Base-by-base conservation (phyloP, 2,329 filamentous ascomycete genomes). In the Catunica adiposa region DNA sequence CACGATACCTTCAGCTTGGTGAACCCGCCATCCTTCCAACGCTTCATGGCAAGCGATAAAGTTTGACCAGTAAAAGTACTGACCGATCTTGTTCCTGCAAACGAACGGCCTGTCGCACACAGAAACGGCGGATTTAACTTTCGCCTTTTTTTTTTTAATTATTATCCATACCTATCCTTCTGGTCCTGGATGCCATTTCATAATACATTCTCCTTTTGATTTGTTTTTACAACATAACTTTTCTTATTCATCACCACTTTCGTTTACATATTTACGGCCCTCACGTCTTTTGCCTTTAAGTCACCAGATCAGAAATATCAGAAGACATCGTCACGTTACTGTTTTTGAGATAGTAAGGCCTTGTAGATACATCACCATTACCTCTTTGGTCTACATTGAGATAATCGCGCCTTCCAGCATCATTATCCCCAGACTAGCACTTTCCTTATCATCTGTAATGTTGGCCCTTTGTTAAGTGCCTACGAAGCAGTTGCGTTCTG, bases 191-290 rank as follows among this genome's bases (percentile, higher is more conserved):
- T 14, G 26, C 15, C 53, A 20, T 48, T 29, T 14, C n/a, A 15
- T 11, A 53, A 15, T 40, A 20, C 14, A 15, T 23, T 40, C 22
- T 40, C 22, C 23, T 48, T 48, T 48, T 48, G 11, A 11, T 20
- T 48, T 25, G 44, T 25, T 20, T 48, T 8, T 25, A 23, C 22
- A 9, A 22, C 44, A 17, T 15, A 6, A n/a, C 14, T 46, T 54
- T 31, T 31, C 11, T 40, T 48, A n/a, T 47, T 4, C 7, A 25
- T 38, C 23, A 20, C 50, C n/a, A 31, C n/a, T 17, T 17, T 23
- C 25, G 11, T 25, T 48, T 56, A 46, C n/a, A 48, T 40, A 48
- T 48, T 50, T 53, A 38, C 17, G n/a, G n/a, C n/a, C n/a, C 51
- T 31, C 22, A 37, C 11, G 26, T 31, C 34, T 50, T n/a, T 26